These are phyloP conservation scores for Zancudomyces culisetae DNA, from an alignment of 371 early-diverging fungal species.

Conservation along the genomic window DNA sequence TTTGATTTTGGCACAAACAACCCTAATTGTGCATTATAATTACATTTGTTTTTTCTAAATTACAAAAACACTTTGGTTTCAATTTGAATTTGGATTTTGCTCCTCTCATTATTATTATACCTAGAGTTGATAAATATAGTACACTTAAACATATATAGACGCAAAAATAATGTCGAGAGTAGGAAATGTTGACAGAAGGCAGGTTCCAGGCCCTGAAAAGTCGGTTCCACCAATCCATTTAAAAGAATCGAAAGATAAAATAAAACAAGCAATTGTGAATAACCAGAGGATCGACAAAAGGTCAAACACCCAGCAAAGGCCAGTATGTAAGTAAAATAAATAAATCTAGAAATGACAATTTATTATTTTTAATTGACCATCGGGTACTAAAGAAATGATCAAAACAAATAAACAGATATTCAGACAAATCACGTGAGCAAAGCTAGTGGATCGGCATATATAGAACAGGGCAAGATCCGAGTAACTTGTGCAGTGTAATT, in stretches of 20 bases:
- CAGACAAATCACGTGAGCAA: constrained; percentile 65
- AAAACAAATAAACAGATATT: constrained; percentile 30
- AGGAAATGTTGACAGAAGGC: constrained; percentile 33
- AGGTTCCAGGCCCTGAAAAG: constrained; percentile 52
- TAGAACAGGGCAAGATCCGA: constrained; percentile 70
- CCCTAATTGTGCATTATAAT: too few species aligned
- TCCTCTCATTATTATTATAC: too few species aligned
- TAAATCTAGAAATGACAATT: constrained; percentile 45
- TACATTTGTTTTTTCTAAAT: too few species aligned
- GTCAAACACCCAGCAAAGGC: constrained; percentile 7
- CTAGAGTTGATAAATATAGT: too few species aligned
- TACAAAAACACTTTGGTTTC: too few species aligned
- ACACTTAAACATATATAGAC: too few species aligned
- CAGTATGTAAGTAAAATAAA: constrained; percentile 24
- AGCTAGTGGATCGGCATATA: constrained; percentile 80
- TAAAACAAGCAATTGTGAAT: constrained; percentile 5
- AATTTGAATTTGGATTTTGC: too few species aligned
- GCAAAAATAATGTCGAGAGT: background rate
- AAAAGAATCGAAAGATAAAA: background rate
- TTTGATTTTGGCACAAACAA: too few species aligned
- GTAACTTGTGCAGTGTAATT: constrained; percentile 76
- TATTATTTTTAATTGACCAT: constrained; percentile 6
- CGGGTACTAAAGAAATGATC: background rate
- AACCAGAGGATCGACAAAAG: constrained; percentile 14
- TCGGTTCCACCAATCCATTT: constrained; percentile 39